Percentiles rank a stretch among this genome's conserved stretches.
phyloP scores from a whole-genome alignment of 345 rosid genomes.

The Citrus unshiu region DNA sequence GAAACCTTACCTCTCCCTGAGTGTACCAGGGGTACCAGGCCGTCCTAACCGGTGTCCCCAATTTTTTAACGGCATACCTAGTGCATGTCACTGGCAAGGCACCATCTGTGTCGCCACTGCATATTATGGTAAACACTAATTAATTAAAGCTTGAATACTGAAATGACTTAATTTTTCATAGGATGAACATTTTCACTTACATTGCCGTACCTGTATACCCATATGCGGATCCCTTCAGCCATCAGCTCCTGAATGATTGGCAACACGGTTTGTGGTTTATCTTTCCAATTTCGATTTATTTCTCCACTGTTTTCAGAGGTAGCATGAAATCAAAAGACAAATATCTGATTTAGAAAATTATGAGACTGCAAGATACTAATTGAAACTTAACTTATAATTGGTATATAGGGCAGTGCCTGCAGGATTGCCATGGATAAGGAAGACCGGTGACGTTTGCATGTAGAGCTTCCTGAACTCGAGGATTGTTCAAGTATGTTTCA shows the following conservation, averaged over 20 bases:
- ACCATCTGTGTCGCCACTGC: constrained; percentile 26
- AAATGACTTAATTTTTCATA: background rate
- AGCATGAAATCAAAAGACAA: background rate
- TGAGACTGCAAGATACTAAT: background rate
- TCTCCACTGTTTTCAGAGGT: constrained; percentile 11
- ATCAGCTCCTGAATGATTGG: constrained; percentile 24
- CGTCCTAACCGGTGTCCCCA: background rate
- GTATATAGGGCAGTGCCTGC: background rate
- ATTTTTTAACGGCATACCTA: constrained; percentile 20
- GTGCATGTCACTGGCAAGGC: constrained; percentile 13
- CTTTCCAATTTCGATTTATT: constrained; percentile 18
- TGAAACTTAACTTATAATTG: background rate
- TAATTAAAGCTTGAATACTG: background rate
- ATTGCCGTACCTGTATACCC: constrained; percentile 12
- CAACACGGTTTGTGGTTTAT: constrained; percentile 14
- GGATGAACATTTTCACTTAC: background rate
- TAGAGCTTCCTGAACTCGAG: constrained; percentile 21
- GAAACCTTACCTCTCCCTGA: constrained; percentile 17
- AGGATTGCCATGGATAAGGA: constrained; percentile 26
- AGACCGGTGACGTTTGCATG: constrained; percentile 19
- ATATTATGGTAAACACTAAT: background rate
- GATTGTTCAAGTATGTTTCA: constrained; percentile 15
- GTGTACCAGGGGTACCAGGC: constrained; percentile 22
- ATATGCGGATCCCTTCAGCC: constrained; percentile 10
- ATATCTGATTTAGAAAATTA: background rate